A percentile compares a stretch with the other conserved stretches of the same genome.
Conservation (phyloP, 257 asterid species). For the Solanum etuberosum region DNA sequence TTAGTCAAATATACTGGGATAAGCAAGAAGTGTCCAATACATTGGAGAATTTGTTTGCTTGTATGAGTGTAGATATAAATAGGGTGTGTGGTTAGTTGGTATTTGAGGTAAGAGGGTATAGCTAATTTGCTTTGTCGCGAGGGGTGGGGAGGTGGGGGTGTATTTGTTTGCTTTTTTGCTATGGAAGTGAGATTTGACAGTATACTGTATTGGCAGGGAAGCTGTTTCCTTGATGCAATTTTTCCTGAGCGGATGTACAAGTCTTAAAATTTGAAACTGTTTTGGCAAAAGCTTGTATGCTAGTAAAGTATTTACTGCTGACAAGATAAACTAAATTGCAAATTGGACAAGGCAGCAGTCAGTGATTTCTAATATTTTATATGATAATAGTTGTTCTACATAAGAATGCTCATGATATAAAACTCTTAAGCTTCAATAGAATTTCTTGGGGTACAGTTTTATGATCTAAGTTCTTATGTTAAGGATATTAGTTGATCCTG, state of each 20-base stretch:
- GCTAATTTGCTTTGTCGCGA: background rate
- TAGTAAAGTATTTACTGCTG: background rate
- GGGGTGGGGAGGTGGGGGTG: background rate
- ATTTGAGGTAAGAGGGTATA: background rate
- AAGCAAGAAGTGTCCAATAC: background rate
- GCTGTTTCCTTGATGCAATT: background rate
- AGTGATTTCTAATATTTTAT: background rate
- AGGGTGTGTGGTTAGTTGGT: background rate
- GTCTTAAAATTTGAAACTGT: background rate
- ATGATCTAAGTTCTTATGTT: background rate
- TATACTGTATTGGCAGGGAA: background rate
- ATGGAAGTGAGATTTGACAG: background rate
- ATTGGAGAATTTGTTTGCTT: background rate
- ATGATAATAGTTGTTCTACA: background rate
- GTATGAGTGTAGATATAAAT: background rate
- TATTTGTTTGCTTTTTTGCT: background rate
- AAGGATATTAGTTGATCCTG: background rate
- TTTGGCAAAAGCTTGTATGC: background rate
- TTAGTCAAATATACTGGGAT: background rate
- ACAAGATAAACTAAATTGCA: background rate
- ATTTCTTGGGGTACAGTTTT: background rate
- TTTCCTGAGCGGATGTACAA: background rate
- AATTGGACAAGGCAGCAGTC: background rate
- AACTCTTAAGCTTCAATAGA: background rate
- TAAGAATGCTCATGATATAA: background rate